phyloP scores from a whole-genome alignment of 2,329 filamentous ascomycete species.

The Oidium heveae region DNA sequence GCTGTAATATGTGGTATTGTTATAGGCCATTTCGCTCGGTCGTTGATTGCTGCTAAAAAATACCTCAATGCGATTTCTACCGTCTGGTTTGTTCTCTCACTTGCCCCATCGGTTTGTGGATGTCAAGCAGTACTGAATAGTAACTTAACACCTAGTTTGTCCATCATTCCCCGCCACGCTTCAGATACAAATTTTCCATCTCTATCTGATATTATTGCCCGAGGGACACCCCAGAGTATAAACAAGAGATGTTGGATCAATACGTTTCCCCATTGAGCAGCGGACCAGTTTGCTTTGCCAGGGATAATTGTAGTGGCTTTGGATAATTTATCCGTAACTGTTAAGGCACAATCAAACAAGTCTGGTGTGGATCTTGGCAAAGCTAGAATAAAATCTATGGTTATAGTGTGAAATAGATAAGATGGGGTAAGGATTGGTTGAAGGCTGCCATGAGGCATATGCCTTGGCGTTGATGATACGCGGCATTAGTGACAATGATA shows the following conservation, averaged over 20 bases:
- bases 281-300: neutral
- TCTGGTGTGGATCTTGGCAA: neutral
- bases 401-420: neutral
- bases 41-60: too few relatives aligned
- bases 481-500: neutral
- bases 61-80: too few relatives aligned
- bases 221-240: neutral
- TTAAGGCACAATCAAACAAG: neutral
- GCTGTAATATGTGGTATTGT: too few relatives aligned
- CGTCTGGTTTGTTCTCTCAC: too few relatives aligned
- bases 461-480: neutral
- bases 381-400: neutral
- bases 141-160: neutral
- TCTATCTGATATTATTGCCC: neutral
- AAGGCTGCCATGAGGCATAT: neutral
- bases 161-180: constrained; percentile 8
- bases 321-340: neutral
- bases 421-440: neutral
- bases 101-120: neutral
- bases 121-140: neutral
- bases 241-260: neutral
- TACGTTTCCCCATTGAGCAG: neutral
- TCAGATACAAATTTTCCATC: neutral
- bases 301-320: neutral
- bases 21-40: too few relatives aligned